Conservation (phyloP, 2,329 filamentous ascomycete species). For the Metarhizium brunneum region DNA sequence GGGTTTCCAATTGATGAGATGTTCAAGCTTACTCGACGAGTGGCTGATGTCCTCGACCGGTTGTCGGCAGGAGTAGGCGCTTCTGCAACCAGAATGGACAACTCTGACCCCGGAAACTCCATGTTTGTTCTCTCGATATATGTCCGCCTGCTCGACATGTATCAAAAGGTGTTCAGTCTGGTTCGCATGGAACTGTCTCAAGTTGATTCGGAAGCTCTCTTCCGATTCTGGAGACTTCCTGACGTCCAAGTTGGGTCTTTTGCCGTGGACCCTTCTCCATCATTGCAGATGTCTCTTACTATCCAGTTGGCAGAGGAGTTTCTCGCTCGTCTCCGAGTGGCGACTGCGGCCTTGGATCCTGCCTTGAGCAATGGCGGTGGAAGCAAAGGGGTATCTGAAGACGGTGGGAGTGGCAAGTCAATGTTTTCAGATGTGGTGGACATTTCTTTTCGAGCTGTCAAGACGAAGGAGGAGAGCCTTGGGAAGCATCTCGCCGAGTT, state of each 20-base stretch:
- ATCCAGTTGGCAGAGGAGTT: slow-evolving; percentile 33
- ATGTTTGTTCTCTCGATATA: slow-evolving; percentile 31
- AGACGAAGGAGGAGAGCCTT: slow-evolving; percentile 24
- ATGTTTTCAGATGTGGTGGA: slow-evolving; percentile 24
- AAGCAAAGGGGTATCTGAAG: slow-evolving; percentile 2
- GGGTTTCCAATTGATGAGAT: slow-evolving; percentile 31
- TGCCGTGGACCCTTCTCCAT: slow-evolving; percentile 27
- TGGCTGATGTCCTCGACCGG: slow-evolving; percentile 26
- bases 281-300: slow-evolving; percentile 32
- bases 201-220: slow-evolving; percentile 16
- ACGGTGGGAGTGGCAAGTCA: slow-evolving; percentile 13
- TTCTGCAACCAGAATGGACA: slow-evolving; percentile 13
- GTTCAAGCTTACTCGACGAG: slow-evolving; percentile 28
- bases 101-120: slow-evolving; percentile 25
- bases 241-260: slow-evolving; percentile 31
- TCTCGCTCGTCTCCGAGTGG: slow-evolving; percentile 23
- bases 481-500: slow-evolving; percentile 22
- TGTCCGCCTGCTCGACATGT: slow-evolving; percentile 29
- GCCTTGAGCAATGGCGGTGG: slow-evolving; percentile 8
- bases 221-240: slow-evolving; percentile 30
- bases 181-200: slow-evolving; percentile 24
- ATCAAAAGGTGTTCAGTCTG: slow-evolving; percentile 28
- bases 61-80: slow-evolving; percentile 9
- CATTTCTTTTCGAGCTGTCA: slow-evolving; percentile 20
- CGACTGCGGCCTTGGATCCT: slow-evolving; percentile 20